Base-by-base conservation (phyloP, 192 early-diverging fungal species). In the Gaertneriomyces sp. region DNA sequence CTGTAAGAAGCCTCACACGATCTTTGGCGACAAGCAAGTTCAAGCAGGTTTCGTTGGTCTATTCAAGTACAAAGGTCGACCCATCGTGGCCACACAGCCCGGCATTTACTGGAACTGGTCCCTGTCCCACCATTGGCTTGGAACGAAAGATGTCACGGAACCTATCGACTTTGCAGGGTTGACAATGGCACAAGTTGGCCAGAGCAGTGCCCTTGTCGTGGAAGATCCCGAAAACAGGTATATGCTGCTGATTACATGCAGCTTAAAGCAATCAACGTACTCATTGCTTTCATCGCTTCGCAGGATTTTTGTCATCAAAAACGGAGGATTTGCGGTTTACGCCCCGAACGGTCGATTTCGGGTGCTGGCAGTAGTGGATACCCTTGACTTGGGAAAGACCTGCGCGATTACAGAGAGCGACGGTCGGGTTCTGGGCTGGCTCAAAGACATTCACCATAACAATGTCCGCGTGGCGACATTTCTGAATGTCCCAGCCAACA, bases 401-500 rank as follows among this genome's bases (percentile, higher is more conserved):
- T 58, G 63, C 61, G 79, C 79, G 6, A 42, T 68, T 17, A 52
- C 59, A 25, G 79, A 81, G 56, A 33, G 69, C 40, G 60, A 33
- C 1, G 58, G 53, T 25, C 50, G 71, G 7, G 45, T 76, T 53
- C 58, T 81, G 25, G 79, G 79, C 10, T 76, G 63, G 60, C 77
- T 72, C 50, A 66, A 69, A 9, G 77, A 81, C 10, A 71, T 81
- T 6, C 46, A 71, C 54, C 25, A 62, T 53, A 14, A 63, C 33
- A 43, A 16, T 14, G 60, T 69, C 60, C 71, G 66, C 8, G 77
- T 79, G 40, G 77, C 77, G 16, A 80, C 77, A 3, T 81, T 81
- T 47, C 70, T 81, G 45, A 69, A 74, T 54, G 68, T 80, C n/a
- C 79, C 79, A n/a, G 79, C 77, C n/a, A 80, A 80, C 47, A 80